Evolutionary conservation across 768 basidiomycete genomes (phyloP), one percentile per base, ranked within the genome.

Genomic region (Lentinula aciculospora): DNA sequence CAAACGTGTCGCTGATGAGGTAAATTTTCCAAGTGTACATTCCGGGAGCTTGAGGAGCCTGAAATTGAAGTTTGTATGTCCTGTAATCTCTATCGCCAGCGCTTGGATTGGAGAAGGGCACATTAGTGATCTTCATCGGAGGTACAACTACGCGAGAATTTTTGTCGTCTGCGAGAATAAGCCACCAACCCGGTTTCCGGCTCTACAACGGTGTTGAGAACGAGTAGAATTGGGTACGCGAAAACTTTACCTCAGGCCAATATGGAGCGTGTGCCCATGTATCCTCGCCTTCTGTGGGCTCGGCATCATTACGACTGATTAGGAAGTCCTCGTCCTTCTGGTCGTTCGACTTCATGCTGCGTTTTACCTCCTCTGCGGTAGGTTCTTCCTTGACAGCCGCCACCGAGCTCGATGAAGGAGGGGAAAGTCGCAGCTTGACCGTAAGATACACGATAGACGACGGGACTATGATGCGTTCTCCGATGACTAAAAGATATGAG

Each of bases 181-280:
- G 76, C 89, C 94, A 95, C 92, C 93, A 98, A 23, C 83, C 79
- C 0, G 95, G 89, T 71, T 91, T 95, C 59, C 94, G 92, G 56
- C 86, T 79, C 92, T 95, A 64, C 39, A 36, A 53, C 13, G 58
- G 51, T 50, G 27, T 56, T 32, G 49, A 23, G 1, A n/a, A 23
- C 3, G 44, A 17, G 45, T 4, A 31, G 12, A 13, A 39, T 2
- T 42, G 19, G 15, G 12, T 34, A 46, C 25, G 31, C 28, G 28
- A 40, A 31, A 42, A 39, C 75, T 88, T 44, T 64, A 95, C 94
- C 59, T 79, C 82, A 57, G 96, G 94, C 94, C 94, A 98, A 66
- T 82, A 80, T 4, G 96, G 96, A 6, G 95, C 92, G 68, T 99
- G 95, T n/a, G 89, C 94, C 58, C 74, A 84, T 27, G 79, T 62